Evolutionary conservation across 2,329 filamentous ascomycete genomes (phyloP).

Genomic region (Xylaria sp.): DNA sequence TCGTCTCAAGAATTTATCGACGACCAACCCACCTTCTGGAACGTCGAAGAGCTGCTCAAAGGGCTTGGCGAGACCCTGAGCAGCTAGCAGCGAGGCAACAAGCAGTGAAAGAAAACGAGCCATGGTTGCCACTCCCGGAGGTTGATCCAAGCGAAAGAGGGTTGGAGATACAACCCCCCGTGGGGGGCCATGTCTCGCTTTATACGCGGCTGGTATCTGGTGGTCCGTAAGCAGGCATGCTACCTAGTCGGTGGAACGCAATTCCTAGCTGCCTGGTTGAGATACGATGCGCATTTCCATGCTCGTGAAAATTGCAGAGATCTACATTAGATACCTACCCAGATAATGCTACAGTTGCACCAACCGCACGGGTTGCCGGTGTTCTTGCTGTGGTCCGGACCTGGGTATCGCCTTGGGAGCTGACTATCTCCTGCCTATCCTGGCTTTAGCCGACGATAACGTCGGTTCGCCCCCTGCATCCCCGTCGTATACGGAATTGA

Average conservation of each 20-base stretch:
- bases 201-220: conserved; percentile 20
- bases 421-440: conserved; percentile 54
- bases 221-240: conserved; percentile 15
- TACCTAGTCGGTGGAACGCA: conserved; percentile 9
- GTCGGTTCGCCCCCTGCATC: conserved; percentile 21
- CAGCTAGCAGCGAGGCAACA: conserved; percentile 36
- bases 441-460: conserved; percentile 39
- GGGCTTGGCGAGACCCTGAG: conserved; percentile 39
- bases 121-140: conserved; percentile 54
- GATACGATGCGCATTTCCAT: conserved; percentile 24
- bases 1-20: neutral
- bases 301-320: neutral
- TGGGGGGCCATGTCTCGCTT: conserved; percentile 20
- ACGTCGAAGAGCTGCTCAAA: conserved; percentile 36
- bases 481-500: conserved; percentile 20
- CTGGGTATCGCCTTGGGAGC: conserved; percentile 3
- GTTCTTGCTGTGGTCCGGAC: conserved; percentile 8
- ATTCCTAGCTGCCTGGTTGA: conserved; percentile 29
- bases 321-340: neutral
- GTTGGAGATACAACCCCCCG: neutral
- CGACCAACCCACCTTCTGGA: conserved; percentile 36
- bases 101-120: conserved; percentile 46
- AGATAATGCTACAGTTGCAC: conserved; percentile 39
- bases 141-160: conserved; percentile 47
- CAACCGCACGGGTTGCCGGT: conserved; percentile 42